Base-by-base conservation (phyloP, 1,139 yeast species). In the Lodderomyces metapsilosis region DNA sequence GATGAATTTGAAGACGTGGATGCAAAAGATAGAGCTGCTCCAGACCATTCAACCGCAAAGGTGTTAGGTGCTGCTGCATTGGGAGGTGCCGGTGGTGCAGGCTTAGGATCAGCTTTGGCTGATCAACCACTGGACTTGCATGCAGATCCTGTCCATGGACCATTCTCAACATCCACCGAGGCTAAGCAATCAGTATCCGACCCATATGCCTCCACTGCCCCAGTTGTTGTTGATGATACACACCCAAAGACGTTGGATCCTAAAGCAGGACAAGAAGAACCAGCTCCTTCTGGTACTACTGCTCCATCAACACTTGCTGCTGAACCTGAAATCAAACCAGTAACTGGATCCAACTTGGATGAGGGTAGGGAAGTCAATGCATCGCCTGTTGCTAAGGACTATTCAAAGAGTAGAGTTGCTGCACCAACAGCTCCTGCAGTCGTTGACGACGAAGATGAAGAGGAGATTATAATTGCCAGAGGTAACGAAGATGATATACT, bases 381-480 rank as follows among this genome's bases (percentile, higher is more conserved):
- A 9, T 48, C 57, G 22, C 59, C 59, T 33, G 54, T 49, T 24
- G 47, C 44, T 15, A 46, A 47, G 36, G 46, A 44, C 24, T n/a
- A 34, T 23, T 25, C 36, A 33, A 36, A 33, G 30, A 36, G 38
- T 34, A 36, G 38, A 33, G 36, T 17, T 30, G 32, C 13, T 25
- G 27, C 27, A 39, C 25, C 34, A 24, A 22, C 36, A 21, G 10
- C 30, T 4, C 10, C 30, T 17, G 33, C 46, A 32, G 43, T 34
- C 15, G 16, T 32, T 15, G 21, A 37, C 37, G 53, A 46, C 15
- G 52, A 54, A 13, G 53, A 47, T 16, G 52, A 56, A 16, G 66
- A 54, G 3, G 66, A 68, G 51, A 68, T 71, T 43, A 60, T 71
- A 41, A 59, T 70, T 40, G 74, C 76, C 17, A 64, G 66, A 47